Evolutionary conservation across 768 basidiomycete genomes (phyloP), one percentile per base, ranked within the genome.

Genomic region (Hypholoma sublateritium): DNA sequence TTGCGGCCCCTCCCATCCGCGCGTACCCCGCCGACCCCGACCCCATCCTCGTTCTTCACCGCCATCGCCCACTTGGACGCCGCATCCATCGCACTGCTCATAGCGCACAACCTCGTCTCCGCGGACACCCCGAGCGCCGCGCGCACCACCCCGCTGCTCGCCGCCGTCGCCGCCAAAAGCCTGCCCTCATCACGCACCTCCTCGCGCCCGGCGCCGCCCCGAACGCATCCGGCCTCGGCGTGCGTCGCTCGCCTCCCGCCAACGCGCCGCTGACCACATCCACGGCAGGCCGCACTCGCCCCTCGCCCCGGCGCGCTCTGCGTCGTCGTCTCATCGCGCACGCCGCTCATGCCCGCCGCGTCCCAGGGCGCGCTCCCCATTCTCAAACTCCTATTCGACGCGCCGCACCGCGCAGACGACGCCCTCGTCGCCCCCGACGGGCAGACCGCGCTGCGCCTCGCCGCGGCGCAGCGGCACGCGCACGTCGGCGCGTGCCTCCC

Each of bases 381-480:
- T 14, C 54, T 59, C 35, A 55, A 55, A 19, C 48, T 59, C 14
- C 50, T 59, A 14, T 32, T 53, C 22, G 54, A 55, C 11, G 49
- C 42, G 4, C 59, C 59, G 5, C 51, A 56, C 32, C 37, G 25
- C 19, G 59, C 59, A n/a, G 22, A 59, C 42, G 59, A 59, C n/a
- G 44, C 54, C 9, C 43, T 59, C 7, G 44, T 59, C 11, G 54
- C 59, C 9, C 59, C 59, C n/a, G 59, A 59, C 22, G 59, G 59
- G 2, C 49, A 59, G 39, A 56, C 52, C 16, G 59, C 59, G 1
- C 43, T 59, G 12, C 59, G 53, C 22, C 54, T 59, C 5, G 59
- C 59, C 4, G 48, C 54, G 3, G 43, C 46, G n/a, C n/a, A 41
- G 28, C 19, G 44, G 37, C 13, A n/a, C n/a, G n/a, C 59, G 56